These are phyloP conservation scores for Sesbania bispinosa DNA, from an alignment of 306 rosid species.

Conservation along the genomic window DNA sequence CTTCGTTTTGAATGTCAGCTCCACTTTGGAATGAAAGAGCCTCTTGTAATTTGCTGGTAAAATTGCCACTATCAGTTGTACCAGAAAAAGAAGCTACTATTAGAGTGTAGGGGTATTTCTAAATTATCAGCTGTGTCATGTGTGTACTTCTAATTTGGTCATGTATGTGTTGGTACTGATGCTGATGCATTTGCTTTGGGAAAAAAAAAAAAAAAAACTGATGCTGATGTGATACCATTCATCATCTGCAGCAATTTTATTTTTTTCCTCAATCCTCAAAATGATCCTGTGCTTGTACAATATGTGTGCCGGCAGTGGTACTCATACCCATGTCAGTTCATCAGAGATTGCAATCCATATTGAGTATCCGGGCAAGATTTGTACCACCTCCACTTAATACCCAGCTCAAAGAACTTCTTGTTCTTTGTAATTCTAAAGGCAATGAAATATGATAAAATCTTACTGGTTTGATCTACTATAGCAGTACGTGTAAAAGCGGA, in stretches of 20 bases:
- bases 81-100: not conserved
- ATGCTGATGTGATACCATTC: no score
- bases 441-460: not conserved
- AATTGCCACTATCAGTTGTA: not conserved
- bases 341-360: not conserved
- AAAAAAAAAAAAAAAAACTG: no score
- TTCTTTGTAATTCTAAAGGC: conserved; percentile 15
- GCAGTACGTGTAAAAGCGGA: not conserved
- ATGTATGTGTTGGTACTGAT: not conserved
- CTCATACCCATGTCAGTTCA: not conserved
- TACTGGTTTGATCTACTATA: not conserved
- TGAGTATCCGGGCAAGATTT: not conserved
- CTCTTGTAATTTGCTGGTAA: not conserved
- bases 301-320: not conserved
- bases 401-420: not conserved
- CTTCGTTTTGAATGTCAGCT: conserved; percentile 9
- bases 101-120: not conserved
- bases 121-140: not conserved
- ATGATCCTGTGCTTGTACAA: not conserved
- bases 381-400: not conserved
- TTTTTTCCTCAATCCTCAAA: not conserved
- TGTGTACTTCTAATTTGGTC: not conserved
- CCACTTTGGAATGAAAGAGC: conserved; percentile 1
- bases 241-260: not conserved
- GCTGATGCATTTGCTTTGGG: no score